Evolutionary conservation across 305 asterid species (phyloP), one percentile per base, ranked within the genome.

Genomic region (Fraxinus angustifolia): DNA sequence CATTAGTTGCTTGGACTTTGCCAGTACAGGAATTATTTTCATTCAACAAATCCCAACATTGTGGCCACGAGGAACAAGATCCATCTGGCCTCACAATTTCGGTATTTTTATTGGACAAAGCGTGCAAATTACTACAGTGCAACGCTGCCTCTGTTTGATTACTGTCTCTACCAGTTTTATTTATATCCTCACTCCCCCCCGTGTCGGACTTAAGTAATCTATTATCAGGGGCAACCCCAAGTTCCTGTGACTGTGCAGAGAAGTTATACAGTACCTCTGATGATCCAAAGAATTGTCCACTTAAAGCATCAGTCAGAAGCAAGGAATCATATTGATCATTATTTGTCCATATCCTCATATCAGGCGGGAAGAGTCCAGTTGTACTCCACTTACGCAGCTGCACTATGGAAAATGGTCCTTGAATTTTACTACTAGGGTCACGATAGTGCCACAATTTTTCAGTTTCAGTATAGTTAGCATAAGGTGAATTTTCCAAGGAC

Each of bases 301-400:
- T 87, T 83, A 94, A 78, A 42, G 92, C 99, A 80, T 96, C 94
- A 45, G 85, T 78, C 73, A 96, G 91, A 88, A 90, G 93, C 81
- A 96, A 23, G 1, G 94, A 93, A 81, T 90, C 95, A 10, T 90
- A 91, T 40, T 89, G 93, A 84, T 94, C 96, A 6, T 91, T 90
- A 81, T 84, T 88, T 77, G 91, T 89, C 99, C 98, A 96, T 86
- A 96, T 92, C 89, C 93, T 93, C 98, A 94, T 93, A 73, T 34
- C 36, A 34, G 36, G 36, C 36, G 36, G 36, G 36, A 34, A 34
- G 36, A 34, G 36, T 78, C 98, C 98, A 11, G 98, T 93, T 58
- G 90, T 90, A 82, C 88, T 94, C 99, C 99, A 94, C 85, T 83
- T 91, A 78, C 93, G 88, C 75, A 96, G 91, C 92, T 93, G 96